Percentiles rank a stretch among this genome's conserved stretches.
Evolutionary conservation across 1,284 basidiomycete genomes (phyloP).

Genomic region (Tylopilus sp.): DNA sequence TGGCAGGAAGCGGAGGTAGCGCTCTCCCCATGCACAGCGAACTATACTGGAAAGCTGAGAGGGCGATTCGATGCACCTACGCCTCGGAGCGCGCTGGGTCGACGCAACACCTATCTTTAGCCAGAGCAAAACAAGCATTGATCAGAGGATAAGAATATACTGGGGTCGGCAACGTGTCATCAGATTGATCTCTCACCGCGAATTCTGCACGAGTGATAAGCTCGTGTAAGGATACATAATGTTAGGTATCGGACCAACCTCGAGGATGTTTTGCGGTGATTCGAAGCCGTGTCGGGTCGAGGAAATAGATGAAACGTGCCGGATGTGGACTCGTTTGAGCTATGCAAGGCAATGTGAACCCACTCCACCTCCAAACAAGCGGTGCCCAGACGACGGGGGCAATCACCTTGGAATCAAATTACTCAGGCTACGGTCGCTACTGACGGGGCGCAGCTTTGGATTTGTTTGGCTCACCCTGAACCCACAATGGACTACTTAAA

Average conservation of each 20-base stretch:
- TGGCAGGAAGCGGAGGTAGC: not conserved
- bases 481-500: constrained; percentile 33
- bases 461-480: constrained; percentile 32
- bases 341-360: constrained; percentile 16
- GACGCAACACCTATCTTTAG: constrained; percentile 5
- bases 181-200: not conserved
- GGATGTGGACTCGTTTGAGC: not conserved
- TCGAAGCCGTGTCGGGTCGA: not conserved
- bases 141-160: not conserved
- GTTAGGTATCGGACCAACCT: not conserved
- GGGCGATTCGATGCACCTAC: not conserved
- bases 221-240: constrained; percentile 15
- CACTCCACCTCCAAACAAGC: constrained; percentile 11
- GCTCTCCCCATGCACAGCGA: not conserved
- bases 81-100: not conserved
- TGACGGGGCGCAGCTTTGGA: constrained; percentile 21
- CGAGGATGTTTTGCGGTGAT: constrained; percentile 1
- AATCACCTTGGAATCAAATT: constrained; percentile 7
- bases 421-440: not conserved
- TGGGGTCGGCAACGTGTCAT: not conserved
- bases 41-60: not conserved
- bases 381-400: constrained; percentile 18
- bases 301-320: not conserved
- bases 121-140: not conserved
- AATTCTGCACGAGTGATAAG: not conserved